These are phyloP conservation scores for Calocera cornea DNA, from an alignment of 768 basidiomycete species.

Conservation along the genomic window DNA sequence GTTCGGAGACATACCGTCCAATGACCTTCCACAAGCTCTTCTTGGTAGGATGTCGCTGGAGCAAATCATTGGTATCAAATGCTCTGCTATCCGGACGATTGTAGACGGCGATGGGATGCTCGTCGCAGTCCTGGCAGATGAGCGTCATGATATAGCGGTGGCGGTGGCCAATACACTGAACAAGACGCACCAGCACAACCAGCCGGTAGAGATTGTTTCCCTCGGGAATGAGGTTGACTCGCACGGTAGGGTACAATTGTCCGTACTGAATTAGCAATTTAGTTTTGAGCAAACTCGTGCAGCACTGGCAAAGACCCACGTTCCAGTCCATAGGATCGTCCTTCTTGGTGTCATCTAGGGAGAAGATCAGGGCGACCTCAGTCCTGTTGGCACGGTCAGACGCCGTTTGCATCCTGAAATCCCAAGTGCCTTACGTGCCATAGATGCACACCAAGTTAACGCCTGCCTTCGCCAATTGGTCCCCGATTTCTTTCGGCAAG, in stretches of 20 bases:
- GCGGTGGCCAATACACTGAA: no score
- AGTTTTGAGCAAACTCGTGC: no score
- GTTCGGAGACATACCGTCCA: constrained; percentile 21
- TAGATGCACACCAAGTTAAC: constrained; percentile 13
- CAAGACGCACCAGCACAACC: not conserved
- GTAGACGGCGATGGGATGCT: not conserved
- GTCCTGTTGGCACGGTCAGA: no score
- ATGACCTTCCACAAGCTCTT: constrained; percentile 26
- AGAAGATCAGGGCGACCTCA: no score
- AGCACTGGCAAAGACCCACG: no score
- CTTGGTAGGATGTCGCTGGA: constrained; percentile 31
- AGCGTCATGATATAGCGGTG: no score
- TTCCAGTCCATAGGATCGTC: no score
- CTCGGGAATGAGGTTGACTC: not conserved
- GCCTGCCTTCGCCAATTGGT: constrained; percentile 17
- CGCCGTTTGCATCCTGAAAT: no score
- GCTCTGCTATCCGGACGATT: constrained; percentile 9
- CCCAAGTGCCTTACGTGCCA: not conserved
- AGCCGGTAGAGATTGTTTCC: not conserved
- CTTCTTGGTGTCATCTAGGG: not conserved
- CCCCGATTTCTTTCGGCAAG: constrained; percentile 18
- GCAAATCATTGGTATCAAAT: constrained; percentile 31
- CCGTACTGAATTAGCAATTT: not conserved
- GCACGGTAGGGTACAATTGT: not conserved
- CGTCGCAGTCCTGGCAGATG: not conserved